Evolutionary conservation across 169 alveolate genomes (phyloP).

Genomic region (Haemoproteus tartakovskyi): DNA sequence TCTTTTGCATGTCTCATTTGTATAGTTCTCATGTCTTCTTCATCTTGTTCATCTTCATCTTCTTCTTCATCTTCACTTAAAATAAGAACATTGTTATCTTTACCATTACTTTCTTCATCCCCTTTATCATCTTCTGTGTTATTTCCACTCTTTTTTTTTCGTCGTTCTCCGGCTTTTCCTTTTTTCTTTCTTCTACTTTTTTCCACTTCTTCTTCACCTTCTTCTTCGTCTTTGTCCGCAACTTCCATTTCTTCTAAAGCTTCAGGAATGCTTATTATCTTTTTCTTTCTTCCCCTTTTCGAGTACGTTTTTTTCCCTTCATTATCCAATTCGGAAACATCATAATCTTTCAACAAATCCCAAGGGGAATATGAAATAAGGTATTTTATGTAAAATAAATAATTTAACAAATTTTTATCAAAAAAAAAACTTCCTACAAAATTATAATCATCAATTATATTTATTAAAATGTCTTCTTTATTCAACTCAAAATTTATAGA

Average conservation of each 20-base stretch:
- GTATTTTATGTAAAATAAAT: constrained; percentile 35
- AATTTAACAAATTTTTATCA: constrained; percentile 24
- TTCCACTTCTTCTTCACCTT: not conserved
- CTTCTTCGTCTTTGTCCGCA: not conserved
- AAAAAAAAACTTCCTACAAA: constrained; percentile 17
- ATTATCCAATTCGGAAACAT: no score
- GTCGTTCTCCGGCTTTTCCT: constrained; percentile 2
- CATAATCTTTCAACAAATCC: constrained; percentile 34
- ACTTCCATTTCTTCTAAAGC: no score
- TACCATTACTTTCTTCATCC: not conserved
- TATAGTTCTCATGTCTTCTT: no score
- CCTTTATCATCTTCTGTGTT: not conserved
- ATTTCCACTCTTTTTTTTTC: not conserved
- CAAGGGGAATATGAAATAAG: constrained; percentile 45
- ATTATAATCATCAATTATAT: not conserved
- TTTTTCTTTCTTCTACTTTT: not conserved
- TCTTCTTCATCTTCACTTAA: not conserved
- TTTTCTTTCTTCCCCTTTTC: not conserved
- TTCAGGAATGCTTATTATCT: not conserved
- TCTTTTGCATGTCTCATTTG: not conserved
- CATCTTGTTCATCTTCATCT: not conserved
- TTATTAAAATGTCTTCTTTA: constrained; percentile 8
- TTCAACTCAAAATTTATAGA: constrained; percentile 5
- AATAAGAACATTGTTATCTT: no score
- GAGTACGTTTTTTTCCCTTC: no score